Evolutionary conservation across 805 yeast genomes (phyloP).

Genomic region (Candida germanica): DNA sequence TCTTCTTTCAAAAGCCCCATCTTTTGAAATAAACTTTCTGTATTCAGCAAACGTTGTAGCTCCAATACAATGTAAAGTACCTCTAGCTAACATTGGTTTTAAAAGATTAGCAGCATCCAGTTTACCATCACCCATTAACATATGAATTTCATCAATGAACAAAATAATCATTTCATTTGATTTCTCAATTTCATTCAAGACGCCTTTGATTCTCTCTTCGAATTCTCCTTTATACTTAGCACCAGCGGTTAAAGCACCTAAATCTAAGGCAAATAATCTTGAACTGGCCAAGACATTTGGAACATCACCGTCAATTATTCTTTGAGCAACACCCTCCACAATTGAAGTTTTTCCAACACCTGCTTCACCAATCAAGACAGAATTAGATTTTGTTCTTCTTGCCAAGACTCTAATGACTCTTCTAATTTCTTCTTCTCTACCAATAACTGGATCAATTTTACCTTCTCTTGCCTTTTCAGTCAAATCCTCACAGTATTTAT

Average conservation of each 20-base stretch:
- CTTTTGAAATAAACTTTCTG: constrained; percentile 88
- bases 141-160: constrained; percentile 96
- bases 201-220: constrained; percentile 97
- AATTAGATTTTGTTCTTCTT: constrained; percentile 96
- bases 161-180: constrained; percentile 81
- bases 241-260: constrained; percentile 97
- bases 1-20: constrained; percentile 98
- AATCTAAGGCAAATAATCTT: constrained; percentile 80
- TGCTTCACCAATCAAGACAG: constrained; percentile 96
- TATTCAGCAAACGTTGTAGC: constrained; percentile 96
- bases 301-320: constrained; percentile 93
- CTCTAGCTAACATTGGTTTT: constrained; percentile 97
- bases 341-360: constrained; percentile 99
- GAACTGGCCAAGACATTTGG: constrained; percentile 83
- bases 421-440: constrained; percentile 97
- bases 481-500: constrained; percentile 89
- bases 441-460: constrained; percentile 95
- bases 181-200: constrained; percentile 87
- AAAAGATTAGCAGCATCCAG: constrained; percentile 94
- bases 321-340: constrained; percentile 97
- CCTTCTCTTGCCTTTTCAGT: constrained; percentile 93
- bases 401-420: constrained; percentile 92
- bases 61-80: constrained; percentile 94
- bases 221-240: constrained; percentile 98
- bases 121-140: constrained; percentile 99